Evolutionary conservation across 2,329 filamentous ascomycete genomes (phyloP), one percentile per base, ranked within the genome.

Genomic region (Rhinocladiella mackenziei): DNA sequence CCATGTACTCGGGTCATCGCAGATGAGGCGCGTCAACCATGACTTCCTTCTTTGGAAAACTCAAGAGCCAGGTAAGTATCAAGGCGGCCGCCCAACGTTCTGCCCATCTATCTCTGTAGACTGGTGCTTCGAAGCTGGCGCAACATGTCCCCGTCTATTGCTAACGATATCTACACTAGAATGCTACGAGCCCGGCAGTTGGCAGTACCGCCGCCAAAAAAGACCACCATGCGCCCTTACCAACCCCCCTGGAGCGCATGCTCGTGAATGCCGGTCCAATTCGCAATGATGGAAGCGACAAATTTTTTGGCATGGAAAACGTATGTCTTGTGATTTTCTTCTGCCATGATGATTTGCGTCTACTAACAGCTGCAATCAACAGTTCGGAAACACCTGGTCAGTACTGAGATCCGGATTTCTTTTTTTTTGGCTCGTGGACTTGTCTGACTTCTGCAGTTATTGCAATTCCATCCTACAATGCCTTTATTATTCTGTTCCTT

Each of bases 361-460:
- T 48, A 62, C 50, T 48, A 48, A 60, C 59, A 46, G 50, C 23
- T 23, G 29, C 47, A 39, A 45, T 41, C 34, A 53, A 40, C 66
- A 96, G 89, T 96, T 95, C 71, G 91, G 91, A 62, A 97, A 95
- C 63, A 97, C 91, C 64, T 97, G 91, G 89, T 95, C 84, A 62
- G 71, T 48, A 26, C 37, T 43, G 48, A 51, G 19, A 32, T 42
- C 41, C 22, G 11, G 33, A 30, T 32, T n/a, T n/a, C n/a, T n/a
- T n/a, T n/a, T n/a, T n/a, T n/a, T n/a, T n/a, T n/a, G n/a, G 34
- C 25, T 40, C 22, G 23, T 49, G 44, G 30, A 43, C 56, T 25
- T 29, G 26, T 37, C 63, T 67, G 53, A 65, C 55, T 19, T n/a
- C 26, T 18, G 29, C 67, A 97, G 91, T 65, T 98, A 98, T 69